These are phyloP conservation scores for Apiospora aurea DNA, from an alignment of 2,329 filamentous ascomycete species.

Conservation along the genomic window DNA sequence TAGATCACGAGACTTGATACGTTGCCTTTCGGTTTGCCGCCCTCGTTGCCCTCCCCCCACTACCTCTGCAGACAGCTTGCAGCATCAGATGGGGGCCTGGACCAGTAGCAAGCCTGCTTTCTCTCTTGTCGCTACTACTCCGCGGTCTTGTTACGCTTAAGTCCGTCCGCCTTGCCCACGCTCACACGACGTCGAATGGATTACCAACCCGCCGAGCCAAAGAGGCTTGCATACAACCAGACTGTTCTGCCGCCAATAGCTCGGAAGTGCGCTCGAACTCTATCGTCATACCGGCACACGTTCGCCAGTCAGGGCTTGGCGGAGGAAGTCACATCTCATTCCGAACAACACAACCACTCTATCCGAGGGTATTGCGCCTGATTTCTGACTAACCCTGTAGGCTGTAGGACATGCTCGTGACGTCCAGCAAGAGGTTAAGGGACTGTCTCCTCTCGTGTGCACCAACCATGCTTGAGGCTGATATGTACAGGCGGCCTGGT, in stretches of 20 bases:
- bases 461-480: constrained; percentile 1
- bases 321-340: background rate
- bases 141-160: background rate
- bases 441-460: background rate
- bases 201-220: background rate
- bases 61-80: constrained; percentile 5
- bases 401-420: background rate
- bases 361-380: background rate
- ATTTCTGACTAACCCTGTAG: background rate
- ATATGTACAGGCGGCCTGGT: background rate
- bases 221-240: constrained; percentile 13
- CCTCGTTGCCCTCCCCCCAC: background rate
- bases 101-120: background rate
- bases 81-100: constrained; percentile 1
- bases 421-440: background rate
- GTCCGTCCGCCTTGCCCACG: constrained; percentile 11
- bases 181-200: background rate
- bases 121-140: background rate
- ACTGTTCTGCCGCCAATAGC: constrained; percentile 6
- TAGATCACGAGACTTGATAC: constrained; percentile 18
- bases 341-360: background rate
- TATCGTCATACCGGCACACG: constrained; percentile 5
- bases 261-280: constrained; percentile 5
- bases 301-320: background rate
- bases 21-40: constrained; percentile 20